Evolutionary conservation across 1,284 basidiomycete genomes (phyloP).

Genomic region (Ganoderma meredithae): DNA sequence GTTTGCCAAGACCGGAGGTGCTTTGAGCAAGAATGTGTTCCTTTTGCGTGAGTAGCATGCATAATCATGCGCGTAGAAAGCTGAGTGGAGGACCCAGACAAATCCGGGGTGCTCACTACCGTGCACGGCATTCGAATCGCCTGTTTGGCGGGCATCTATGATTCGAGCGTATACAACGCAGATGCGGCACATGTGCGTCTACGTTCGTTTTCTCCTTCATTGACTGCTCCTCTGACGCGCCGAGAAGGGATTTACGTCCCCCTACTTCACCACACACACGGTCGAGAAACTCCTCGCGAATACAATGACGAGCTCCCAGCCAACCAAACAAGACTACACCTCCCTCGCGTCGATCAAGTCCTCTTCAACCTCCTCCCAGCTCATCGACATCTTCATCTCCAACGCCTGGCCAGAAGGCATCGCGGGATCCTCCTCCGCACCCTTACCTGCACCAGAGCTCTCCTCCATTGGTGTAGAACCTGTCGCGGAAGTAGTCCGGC

Average conservation of each 20-base stretch:
- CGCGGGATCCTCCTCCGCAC: constrained; percentile 65
- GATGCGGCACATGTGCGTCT: constrained; percentile 69
- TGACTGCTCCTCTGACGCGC: neutral
- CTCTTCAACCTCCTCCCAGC: constrained; percentile 62
- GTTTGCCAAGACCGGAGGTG: constrained; percentile 77
- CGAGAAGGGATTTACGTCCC: constrained; percentile 70
- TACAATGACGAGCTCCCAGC: constrained; percentile 58
- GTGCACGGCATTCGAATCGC: constrained; percentile 87
- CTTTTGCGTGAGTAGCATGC: constrained; percentile 72
- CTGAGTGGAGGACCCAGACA: constrained; percentile 59
- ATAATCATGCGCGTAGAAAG: neutral
- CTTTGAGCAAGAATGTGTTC: constrained; percentile 84
- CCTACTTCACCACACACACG: constrained; percentile 74
- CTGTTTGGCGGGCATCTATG: constrained; percentile 83
- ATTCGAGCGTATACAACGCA: constrained; percentile 63
- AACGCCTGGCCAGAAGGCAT: constrained; percentile 81
- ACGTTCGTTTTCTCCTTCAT: constrained; percentile 36
- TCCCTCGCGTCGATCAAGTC: constrained; percentile 77
- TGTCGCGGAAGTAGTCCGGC: constrained; percentile 71
- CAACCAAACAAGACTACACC: constrained; percentile 53
- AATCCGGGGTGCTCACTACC: constrained; percentile 84
- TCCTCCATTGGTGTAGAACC: constrained; percentile 58
- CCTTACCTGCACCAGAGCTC: constrained; percentile 56
- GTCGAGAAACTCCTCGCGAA: constrained; percentile 78
- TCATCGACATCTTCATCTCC: constrained; percentile 86